Base-by-base conservation (phyloP, 2,329 filamentous ascomycete species). In the Exophiala sp. region DNA sequence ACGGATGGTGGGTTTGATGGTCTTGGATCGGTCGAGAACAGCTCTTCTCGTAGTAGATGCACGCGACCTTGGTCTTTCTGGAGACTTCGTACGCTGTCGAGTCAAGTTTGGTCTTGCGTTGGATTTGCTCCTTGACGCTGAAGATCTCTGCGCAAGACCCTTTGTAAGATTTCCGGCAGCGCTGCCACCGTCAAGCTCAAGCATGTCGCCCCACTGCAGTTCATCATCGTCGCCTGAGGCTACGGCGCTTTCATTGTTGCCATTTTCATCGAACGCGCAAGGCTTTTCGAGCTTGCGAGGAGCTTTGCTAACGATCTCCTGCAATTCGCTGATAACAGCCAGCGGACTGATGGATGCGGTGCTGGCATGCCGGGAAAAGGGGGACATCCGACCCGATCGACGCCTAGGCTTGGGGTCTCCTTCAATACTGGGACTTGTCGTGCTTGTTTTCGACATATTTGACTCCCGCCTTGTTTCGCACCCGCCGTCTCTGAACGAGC, bases 211-310 rank as follows among this genome's bases (percentile, higher is more conserved):
- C 59, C 58, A 61, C 14, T 49, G 47, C 9, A 57, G 47, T 40
- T 59, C 59, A 16, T 54, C 54, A n/a, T 60, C 56, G 9, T 53
- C 52, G 38, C 57, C 55, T 10, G 59, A 63, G 9, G 54, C 58
- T 3, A 62, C 40, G 11, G 61, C 61, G 14, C 41, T 43, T 24
- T 43, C 41, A 39, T 44, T 56, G 21, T 55, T 47, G 21, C 45
- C 54, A 18, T 34, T 47, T 16, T 42, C 29, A 20, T 51, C 44
- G 18, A 58, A 59, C 18, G 52, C 48, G 40, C 55, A 53, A 21
- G 55, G 44, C 40, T 47, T 57, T 33, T 55, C 44, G n/a, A 55
- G 35, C 36, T 58, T 62, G 14, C 52, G 49, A 33, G 14, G 9
- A 24, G 34, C 18, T n/a, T 29, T 36, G 5, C 32, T 32, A 8